Conservation (phyloP, 805 yeast species). For the Starmera quercuum region DNA sequence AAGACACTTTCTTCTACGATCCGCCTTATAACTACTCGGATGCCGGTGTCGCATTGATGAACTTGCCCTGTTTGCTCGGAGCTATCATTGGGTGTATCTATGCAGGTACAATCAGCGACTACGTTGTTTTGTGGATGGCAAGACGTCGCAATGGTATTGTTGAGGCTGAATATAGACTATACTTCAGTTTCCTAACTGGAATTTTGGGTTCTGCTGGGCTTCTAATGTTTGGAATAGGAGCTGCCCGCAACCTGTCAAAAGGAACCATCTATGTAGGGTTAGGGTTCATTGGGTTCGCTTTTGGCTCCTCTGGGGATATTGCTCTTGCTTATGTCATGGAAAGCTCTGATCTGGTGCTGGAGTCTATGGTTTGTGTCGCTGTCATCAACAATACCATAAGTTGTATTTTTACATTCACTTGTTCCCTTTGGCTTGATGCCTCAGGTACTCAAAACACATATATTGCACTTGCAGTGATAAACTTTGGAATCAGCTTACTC, state of each 20-base stretch:
- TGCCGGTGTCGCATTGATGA: constrained; percentile 68
- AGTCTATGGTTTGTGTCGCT: constrained; percentile 63
- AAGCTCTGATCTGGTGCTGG: constrained; percentile 62
- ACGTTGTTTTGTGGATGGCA: constrained; percentile 54
- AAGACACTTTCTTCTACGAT: constrained; percentile 58
- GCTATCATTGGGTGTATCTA: constrained; percentile 59
- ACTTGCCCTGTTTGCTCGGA: constrained; percentile 61
- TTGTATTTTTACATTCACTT: constrained; percentile 58
- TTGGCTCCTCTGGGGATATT: constrained; percentile 66
- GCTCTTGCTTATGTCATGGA: constrained; percentile 64
- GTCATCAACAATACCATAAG: constrained; percentile 59
- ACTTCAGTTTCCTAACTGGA: constrained; percentile 47
- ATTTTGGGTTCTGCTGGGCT: constrained; percentile 56
- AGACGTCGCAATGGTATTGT: constrained; percentile 51
- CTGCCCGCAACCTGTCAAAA: constrained; percentile 48
- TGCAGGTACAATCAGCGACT: constrained; percentile 55
- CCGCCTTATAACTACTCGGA: constrained; percentile 61
- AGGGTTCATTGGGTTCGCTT: constrained; percentile 60
- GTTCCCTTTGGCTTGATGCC: constrained; percentile 51
- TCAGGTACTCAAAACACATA: constrained; percentile 53
- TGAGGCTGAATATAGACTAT: constrained; percentile 60
- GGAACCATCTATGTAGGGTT: constrained; percentile 50
- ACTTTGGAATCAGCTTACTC: constrained; percentile 47
- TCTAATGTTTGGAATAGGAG: constrained; percentile 58
- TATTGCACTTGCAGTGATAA: constrained; percentile 52